Evolutionary conservation across 768 basidiomycete species (phyloP).

Genomic region (Naganishia randhawae): DNA sequence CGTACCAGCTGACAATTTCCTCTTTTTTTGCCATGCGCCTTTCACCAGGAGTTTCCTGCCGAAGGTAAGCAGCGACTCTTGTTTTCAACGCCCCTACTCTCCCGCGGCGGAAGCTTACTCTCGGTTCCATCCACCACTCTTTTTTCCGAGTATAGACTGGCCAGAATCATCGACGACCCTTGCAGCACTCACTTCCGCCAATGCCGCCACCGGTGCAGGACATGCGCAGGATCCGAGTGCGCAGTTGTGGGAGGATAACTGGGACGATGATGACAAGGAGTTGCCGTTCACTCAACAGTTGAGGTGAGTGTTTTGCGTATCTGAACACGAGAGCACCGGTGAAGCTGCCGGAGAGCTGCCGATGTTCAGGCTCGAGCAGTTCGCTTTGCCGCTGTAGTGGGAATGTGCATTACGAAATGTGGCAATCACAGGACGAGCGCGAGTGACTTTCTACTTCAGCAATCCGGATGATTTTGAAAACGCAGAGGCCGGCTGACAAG

Average conservation of each 20-base stretch:
- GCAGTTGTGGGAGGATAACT: slow-evolving; percentile 98
- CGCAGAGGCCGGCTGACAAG: not conserved
- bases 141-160: slow-evolving; percentile 29
- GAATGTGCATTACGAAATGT: not conserved
- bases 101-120: not conserved
- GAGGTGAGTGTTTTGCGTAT: slow-evolving; percentile 61
- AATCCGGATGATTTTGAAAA: too few species aligned
- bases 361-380: too few species aligned
- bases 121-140: not conserved
- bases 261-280: slow-evolving; percentile 99
- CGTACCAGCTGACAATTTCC: not conserved
- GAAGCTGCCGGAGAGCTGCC: too few species aligned
- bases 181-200: slow-evolving; percentile 52
- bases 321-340: too few species aligned
- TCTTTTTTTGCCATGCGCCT: not conserved
- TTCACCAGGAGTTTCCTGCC: slow-evolving; percentile 69
- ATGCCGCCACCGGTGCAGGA: slow-evolving; percentile 64
- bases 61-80: slow-evolving; percentile 59
- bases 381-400: not conserved
- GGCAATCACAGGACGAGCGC: not conserved
- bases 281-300: slow-evolving; percentile 95
- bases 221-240: slow-evolving; percentile 75
- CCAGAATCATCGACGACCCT: slow-evolving; percentile 31
- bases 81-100: slow-evolving; percentile 6
- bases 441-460: not conserved